Conservation (phyloP, 2,329 filamentous ascomycete species). For the Cadophora gregata region DNA sequence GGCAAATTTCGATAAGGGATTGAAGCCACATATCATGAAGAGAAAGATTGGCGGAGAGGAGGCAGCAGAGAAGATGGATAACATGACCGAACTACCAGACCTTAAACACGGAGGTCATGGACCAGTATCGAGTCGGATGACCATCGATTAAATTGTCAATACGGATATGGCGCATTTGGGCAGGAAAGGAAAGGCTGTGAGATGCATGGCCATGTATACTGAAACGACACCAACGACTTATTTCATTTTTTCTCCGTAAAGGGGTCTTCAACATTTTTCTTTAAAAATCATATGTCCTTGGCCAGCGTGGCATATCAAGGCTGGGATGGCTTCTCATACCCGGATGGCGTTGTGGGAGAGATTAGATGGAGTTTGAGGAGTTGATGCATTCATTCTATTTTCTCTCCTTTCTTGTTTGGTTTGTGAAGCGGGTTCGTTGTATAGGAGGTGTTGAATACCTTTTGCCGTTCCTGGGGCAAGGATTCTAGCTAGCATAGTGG, state of each 20-base stretch:
- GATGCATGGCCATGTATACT: slow-evolving; percentile 39
- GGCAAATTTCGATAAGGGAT: slow-evolving; percentile 85
- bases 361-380: slow-evolving; percentile 36
- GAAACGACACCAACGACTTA: slow-evolving; percentile 33
- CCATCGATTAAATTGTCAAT: slow-evolving; percentile 51
- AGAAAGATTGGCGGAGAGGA: slow-evolving; percentile 55
- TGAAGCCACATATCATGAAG: slow-evolving; percentile 83
- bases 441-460: slow-evolving; percentile 29
- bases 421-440: slow-evolving; percentile 1
- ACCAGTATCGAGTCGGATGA: slow-evolving; percentile 53
- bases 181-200: slow-evolving; percentile 26
- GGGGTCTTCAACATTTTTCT: slow-evolving; percentile 23
- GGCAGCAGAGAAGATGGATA: slow-evolving; percentile 52
- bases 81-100: slow-evolving; percentile 54
- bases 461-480: background rate
- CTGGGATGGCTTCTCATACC: slow-evolving; percentile 38
- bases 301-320: slow-evolving; percentile 42
- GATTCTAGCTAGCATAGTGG: slow-evolving; percentile 1
- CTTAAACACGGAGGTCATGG: slow-evolving; percentile 42
- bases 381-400: slow-evolving; percentile 10
- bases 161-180: slow-evolving; percentile 33
- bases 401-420: slow-evolving; percentile 6
- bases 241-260: slow-evolving; percentile 33
- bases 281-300: slow-evolving; percentile 36
- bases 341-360: slow-evolving; percentile 37